Base-by-base conservation (phyloP, 768 basidiomycete species). In the Phaeotremella skinneri region DNA sequence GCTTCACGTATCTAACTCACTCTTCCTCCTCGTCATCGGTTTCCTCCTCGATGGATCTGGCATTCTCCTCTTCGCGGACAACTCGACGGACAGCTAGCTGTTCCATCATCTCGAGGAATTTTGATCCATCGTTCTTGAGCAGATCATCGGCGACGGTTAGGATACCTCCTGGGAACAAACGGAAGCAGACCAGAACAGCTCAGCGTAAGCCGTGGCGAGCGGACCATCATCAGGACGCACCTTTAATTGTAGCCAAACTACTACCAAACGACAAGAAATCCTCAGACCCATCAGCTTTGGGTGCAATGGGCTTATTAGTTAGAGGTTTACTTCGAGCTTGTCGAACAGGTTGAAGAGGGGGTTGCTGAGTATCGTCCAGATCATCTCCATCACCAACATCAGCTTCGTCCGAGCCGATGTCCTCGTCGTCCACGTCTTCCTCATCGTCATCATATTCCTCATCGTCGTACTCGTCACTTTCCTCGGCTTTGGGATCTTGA, bases 41-140 rank as follows among this genome's bases (percentile, higher is more conserved):
- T 1, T 85, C 85, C 0, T 82, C 84, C 0, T 80, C 85, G 0
- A 83, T 83, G 1, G 84, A 83, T 2, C 83, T 84, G 4, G 84
- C 83, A 32, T 83, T 77, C 51, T 79, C 85, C 67, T 92, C 88
- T 73, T 97, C 93, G 3, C 93, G 84, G 67, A 89, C 87, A 84
- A 94, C 90, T 45, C 94, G 84, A 50, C 91, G 84, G 72, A 96
- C 91, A 0, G 94, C 93, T 20, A 99, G 83, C 78, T 94, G 91
- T 77, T 98, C 96, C 96, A 99, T 99, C 96, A 99, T 99, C 81
- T 99, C 96, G 69, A 99, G 80, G 80, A 99, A 99, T 81, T 96
- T 97, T 72, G 92, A 90, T 1, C 94, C 94, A 71, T 99, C 93
- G 70, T 98, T 98, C 82, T 96, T 96, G 68, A 99, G 82, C 45